Evolutionary conservation across 306 rosid species (phyloP).

Genomic region (Sicyos edulis): DNA sequence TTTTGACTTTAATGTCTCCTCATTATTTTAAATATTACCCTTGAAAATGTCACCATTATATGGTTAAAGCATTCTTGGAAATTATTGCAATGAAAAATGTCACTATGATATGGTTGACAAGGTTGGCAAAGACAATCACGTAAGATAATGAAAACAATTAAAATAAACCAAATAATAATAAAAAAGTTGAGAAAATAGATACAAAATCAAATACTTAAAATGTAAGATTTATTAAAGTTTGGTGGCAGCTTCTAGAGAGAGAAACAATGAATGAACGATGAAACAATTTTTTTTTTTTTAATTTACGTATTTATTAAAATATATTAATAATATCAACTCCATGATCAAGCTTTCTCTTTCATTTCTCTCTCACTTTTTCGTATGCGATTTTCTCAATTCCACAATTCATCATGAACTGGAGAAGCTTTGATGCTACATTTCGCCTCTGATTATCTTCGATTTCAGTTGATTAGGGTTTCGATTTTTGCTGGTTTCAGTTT

Average conservation of each 20-base stretch:
- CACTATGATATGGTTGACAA: not conserved
- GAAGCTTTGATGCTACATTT: slow-evolving; percentile 40
- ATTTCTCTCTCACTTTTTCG: slow-evolving; percentile 23
- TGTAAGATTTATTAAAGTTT: slow-evolving; percentile 9
- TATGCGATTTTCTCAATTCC: slow-evolving; percentile 56
- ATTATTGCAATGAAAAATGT: not conserved
- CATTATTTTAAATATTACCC: not conserved
- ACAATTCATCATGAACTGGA: slow-evolving; percentile 38
- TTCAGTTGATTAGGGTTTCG: slow-evolving; percentile 32
- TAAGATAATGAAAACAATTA: slow-evolving; percentile 1
- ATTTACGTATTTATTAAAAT: slow-evolving; percentile 6
- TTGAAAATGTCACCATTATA: too few relatives aligned
- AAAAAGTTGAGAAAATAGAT: not conserved
- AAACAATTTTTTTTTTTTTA: slow-evolving; percentile 14
- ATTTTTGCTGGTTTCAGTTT: slow-evolving; percentile 3
- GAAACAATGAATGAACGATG: slow-evolving; percentile 6
- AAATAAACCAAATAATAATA: not conserved
- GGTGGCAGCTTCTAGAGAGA: not conserved
- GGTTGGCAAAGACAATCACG: not conserved
- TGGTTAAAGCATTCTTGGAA: too few relatives aligned
- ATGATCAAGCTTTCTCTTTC: slow-evolving; percentile 32
- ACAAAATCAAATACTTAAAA: not conserved
- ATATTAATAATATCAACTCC: slow-evolving; percentile 37
- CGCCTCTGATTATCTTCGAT: slow-evolving; percentile 31
- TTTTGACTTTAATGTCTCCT: not conserved